Conservation (phyloP, 495 filamentous ascomycete species). For the Pyrenula massariospora region DNA sequence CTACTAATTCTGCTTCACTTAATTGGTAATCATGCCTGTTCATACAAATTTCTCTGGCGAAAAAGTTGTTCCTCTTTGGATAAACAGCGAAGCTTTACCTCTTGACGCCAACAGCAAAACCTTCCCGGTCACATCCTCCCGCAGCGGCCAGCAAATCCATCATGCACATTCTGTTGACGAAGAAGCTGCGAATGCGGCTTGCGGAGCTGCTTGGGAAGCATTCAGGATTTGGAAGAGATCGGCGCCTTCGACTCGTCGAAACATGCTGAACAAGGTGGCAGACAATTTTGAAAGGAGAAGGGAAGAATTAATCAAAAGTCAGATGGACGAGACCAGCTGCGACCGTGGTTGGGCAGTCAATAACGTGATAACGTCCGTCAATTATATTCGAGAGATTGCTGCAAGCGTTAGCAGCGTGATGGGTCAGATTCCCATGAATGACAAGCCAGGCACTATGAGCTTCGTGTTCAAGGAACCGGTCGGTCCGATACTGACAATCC, state of each 20-base stretch:
- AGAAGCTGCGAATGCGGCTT: neutral
- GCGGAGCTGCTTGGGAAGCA: constrained; percentile 47
- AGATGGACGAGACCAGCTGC: constrained; percentile 60
- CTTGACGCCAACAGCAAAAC: constrained; percentile 30
- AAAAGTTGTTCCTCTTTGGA: constrained; percentile 52
- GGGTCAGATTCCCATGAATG: constrained; percentile 47
- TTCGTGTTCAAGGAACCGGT: constrained; percentile 72
- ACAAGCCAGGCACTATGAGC: constrained; percentile 43
- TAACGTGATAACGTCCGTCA: constrained; percentile 48
- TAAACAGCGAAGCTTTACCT: constrained; percentile 56
- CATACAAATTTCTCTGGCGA: constrained; percentile 6
- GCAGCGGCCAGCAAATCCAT: constrained; percentile 27
- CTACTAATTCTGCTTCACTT: too few species aligned
- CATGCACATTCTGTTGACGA: constrained; percentile 2
- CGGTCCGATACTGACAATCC: constrained; percentile 71
- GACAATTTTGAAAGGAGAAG: constrained; percentile 51
- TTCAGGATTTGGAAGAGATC: constrained; percentile 60
- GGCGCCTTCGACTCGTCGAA: constrained; percentile 48
- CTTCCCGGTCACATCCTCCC: constrained; percentile 38
- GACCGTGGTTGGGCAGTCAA: constrained; percentile 38
- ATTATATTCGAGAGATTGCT: constrained; percentile 59
- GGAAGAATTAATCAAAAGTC: constrained; percentile 50
- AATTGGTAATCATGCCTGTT: neutral
- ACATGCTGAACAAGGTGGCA: constrained; percentile 61
- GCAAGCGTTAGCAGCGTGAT: constrained; percentile 48